A percentile compares a stretch with the other conserved stretches of the same genome.
phyloP scores from a whole-genome alignment of 1,139 yeast species.

The Candida tunisiensis region DNA sequence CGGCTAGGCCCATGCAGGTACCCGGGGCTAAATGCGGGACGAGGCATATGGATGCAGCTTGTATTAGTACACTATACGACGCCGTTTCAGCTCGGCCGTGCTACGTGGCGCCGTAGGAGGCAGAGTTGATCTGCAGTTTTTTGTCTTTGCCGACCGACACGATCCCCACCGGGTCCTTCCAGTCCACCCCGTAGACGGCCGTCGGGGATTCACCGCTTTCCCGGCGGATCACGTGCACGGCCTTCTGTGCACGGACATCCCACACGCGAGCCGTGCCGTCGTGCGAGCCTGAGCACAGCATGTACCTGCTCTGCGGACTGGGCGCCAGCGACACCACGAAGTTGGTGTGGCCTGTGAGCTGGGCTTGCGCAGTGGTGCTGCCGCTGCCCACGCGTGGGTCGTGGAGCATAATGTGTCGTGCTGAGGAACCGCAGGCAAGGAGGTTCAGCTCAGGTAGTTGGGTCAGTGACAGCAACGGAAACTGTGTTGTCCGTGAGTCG shows the following conservation, averaged over 20 bases:
- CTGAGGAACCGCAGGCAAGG: constrained; percentile 86
- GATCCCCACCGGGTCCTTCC: constrained; percentile 70
- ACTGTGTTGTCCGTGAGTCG: constrained; percentile 83
- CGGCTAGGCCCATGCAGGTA: too few relatives aligned
- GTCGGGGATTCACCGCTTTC: constrained; percentile 26
- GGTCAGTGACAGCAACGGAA: constrained; percentile 62
- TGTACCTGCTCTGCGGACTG: constrained; percentile 38
- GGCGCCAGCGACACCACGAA: constrained; percentile 70
- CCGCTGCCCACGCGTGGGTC: constrained; percentile 49
- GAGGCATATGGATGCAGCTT: too few relatives aligned
- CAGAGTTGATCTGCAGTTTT: constrained; percentile 62
- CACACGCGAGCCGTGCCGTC: constrained; percentile 93
- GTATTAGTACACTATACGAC: too few relatives aligned
- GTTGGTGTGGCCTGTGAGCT: constrained; percentile 79
- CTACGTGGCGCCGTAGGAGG: too few relatives aligned
- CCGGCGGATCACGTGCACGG: constrained; percentile 76
- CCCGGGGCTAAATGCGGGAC: too few relatives aligned
- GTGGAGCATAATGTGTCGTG: constrained; percentile 84
- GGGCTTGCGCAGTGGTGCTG: constrained; percentile 35
- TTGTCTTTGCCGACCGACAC: constrained; percentile 92
- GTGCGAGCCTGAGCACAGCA: constrained; percentile 81
- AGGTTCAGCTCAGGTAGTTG: constrained; percentile 43
- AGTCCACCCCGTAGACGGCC: constrained; percentile 75
- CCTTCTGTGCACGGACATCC: constrained; percentile 81
- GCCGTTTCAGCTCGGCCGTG: too few relatives aligned